phyloP scores from a whole-genome alignment of 495 filamentous ascomycete species.

The Trichoderma erinaceum region DNA sequence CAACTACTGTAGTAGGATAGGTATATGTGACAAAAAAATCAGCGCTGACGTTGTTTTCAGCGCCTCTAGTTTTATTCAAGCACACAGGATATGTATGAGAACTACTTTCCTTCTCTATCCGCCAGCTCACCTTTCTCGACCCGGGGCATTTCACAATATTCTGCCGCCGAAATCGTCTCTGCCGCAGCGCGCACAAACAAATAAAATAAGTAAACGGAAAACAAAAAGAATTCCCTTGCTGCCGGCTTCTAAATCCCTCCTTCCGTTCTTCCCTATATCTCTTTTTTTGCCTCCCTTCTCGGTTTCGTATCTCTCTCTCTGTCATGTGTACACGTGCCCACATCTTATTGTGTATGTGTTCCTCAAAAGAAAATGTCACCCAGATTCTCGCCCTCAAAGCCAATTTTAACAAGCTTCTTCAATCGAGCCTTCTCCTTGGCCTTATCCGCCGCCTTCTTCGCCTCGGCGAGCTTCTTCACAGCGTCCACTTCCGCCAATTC shows the following conservation, averaged over 20 bases:
- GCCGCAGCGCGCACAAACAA: constrained; percentile 17
- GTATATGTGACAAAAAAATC: not conserved
- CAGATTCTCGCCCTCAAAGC: constrained; percentile 81
- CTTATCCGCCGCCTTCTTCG: constrained; percentile 62
- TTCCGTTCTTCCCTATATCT: not conserved
- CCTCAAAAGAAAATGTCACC: constrained; percentile 67
- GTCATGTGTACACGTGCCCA: not conserved
- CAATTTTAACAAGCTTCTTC: constrained; percentile 62
- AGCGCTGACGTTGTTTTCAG: not conserved
- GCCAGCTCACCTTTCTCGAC: constrained; percentile 21
- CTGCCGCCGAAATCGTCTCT: constrained; percentile 42
- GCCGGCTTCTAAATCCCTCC: constrained; percentile 2
- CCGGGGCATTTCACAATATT: constrained; percentile 71
- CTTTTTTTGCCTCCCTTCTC: not conserved
- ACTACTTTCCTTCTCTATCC: not conserved
- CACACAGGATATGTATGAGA: not conserved
- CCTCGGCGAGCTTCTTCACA: constrained; percentile 66
- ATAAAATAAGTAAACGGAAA: not conserved
- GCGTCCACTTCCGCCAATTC: constrained; percentile 59
- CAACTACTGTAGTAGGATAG: not conserved
- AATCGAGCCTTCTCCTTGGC: constrained; percentile 61
- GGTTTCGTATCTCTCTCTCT: not conserved
- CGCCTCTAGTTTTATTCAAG: not conserved
- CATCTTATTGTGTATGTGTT: not conserved
- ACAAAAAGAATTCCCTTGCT: constrained; percentile 5